Conservation (phyloP, 495 filamentous ascomycete genomes). For the Aspergillus bridgeri region DNA sequence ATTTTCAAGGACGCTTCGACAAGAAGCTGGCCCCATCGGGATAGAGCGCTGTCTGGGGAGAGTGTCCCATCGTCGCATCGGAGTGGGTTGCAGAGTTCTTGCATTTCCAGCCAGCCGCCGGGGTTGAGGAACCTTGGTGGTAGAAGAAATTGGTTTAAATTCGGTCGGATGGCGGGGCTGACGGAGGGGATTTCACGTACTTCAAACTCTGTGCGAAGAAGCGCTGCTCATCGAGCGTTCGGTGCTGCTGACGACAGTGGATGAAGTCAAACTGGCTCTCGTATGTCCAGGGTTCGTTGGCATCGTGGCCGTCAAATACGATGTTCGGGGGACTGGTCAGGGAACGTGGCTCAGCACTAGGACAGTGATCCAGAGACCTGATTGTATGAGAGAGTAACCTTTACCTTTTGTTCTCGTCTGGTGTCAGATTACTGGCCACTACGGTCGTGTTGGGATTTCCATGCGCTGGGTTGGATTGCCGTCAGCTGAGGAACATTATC, state of each 20-base stretch:
- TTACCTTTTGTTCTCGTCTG: neutral
- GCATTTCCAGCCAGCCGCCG: slow-evolving; percentile 9
- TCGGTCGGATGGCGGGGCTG: neutral
- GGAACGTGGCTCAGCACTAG: neutral
- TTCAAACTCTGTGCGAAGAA: slow-evolving; percentile 3
- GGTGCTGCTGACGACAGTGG: slow-evolving; percentile 10
- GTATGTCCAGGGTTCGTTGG: slow-evolving; percentile 3
- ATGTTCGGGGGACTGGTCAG: neutral
- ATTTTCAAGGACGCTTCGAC: neutral
- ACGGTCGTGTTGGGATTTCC: neutral
- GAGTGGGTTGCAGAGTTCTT: slow-evolving; percentile 9
- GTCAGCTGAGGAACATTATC: neutral
- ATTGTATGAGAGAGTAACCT: neutral
- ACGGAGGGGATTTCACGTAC: neutral
- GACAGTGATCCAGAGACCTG: neutral
- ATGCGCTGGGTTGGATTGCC: neutral
- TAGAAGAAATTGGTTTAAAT: neutral
- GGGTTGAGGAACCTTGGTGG: slow-evolving; percentile 3
- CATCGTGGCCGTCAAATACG: neutral
- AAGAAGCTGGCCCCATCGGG: slow-evolving; percentile 1
- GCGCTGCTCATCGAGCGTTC: neutral
- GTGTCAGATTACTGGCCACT: neutral
- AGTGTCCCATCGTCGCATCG: neutral
- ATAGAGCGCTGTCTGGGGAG: neutral
- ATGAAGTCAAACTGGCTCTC: slow-evolving; percentile 2